Percentiles rank a stretch among this genome's conserved stretches.
These are phyloP conservation scores for Globisporangium apiculatum DNA, from an alignment of 352 stramenopile species.

Conservation along the genomic window DNA sequence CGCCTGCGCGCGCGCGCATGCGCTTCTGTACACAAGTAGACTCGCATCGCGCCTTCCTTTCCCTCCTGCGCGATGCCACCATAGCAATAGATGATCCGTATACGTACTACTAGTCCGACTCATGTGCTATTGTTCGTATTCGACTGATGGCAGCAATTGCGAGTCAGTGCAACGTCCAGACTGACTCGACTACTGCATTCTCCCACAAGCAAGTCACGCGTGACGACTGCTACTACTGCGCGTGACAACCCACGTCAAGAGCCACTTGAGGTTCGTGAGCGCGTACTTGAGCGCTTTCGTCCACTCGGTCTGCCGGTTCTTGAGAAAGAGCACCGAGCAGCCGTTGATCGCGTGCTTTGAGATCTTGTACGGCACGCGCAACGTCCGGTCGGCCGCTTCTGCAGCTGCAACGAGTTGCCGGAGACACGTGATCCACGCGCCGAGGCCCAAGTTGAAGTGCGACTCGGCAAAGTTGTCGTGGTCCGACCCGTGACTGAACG, in stretches of 20 bases:
- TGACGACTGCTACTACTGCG: slow-evolving; percentile 16
- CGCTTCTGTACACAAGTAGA: neutral
- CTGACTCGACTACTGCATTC: too few relatives aligned
- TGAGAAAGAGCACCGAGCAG: slow-evolving; percentile 67
- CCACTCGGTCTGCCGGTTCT: slow-evolving; percentile 80
- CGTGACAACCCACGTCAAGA: slow-evolving; percentile 60
- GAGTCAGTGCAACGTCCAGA: neutral
- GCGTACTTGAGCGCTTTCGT: slow-evolving; percentile 83
- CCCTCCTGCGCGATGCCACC: neutral
- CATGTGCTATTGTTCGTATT: neutral
- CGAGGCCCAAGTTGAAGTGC: slow-evolving; percentile 80
- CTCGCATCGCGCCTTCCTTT: too few relatives aligned
- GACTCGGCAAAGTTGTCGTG: slow-evolving; percentile 81
- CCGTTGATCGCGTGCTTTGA: slow-evolving; percentile 61
- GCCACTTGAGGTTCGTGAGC: slow-evolving; percentile 82
- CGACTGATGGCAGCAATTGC: neutral
- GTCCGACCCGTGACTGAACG: slow-evolving; percentile 71
- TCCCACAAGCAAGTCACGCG: too few relatives aligned
- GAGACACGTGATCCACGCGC: slow-evolving; percentile 73
- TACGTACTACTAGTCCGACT: neutral
- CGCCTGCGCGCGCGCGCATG: too few relatives aligned
- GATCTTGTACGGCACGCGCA: slow-evolving; percentile 79
- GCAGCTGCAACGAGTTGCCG: slow-evolving; percentile 57
- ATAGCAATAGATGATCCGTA: neutral
- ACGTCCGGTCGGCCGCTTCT: slow-evolving; percentile 40